Evolutionary conservation across 495 filamentous ascomycete genomes (phyloP).

Genomic region (Endocarpon pusillum): DNA sequence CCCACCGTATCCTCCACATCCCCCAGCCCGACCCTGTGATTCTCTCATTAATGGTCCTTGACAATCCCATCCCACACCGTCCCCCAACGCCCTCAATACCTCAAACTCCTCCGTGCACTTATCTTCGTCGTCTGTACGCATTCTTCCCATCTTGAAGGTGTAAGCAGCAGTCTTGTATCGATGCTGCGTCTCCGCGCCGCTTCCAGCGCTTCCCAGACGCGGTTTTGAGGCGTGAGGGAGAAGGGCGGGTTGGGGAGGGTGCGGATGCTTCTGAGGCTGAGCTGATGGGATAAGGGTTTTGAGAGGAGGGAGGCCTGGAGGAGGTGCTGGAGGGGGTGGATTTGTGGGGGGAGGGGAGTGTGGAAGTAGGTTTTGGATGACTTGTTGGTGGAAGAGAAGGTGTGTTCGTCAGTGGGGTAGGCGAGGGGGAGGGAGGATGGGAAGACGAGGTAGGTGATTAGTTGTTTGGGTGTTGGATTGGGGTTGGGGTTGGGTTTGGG

Average conservation of each 20-base stretch:
- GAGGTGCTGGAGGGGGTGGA: constrained; percentile 19
- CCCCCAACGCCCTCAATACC: too few relatives aligned
- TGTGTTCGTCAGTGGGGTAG: constrained; percentile 18
- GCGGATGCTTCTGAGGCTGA: constrained; percentile 17
- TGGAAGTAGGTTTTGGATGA: constrained; percentile 12
- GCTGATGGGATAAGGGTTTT: constrained; percentile 16
- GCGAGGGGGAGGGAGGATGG: constrained; percentile 10
- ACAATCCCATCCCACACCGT: background rate
- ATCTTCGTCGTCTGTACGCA: constrained; percentile 5
- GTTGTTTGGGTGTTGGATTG: constrained; percentile 4
- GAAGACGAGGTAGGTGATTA: constrained; percentile 16
- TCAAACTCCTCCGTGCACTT: background rate
- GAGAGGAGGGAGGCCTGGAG: constrained; percentile 17
- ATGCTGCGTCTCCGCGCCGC: constrained; percentile 12
- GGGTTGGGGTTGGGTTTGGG: too few relatives aligned
- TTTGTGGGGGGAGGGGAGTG: constrained; percentile 4
- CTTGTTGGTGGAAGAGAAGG: constrained; percentile 6
- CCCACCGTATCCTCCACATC: constrained; percentile 8
- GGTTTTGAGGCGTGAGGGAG: constrained; percentile 10
- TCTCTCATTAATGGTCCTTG: constrained; percentile 5
- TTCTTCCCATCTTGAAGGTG: constrained; percentile 6
- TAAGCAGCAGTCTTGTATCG: constrained; percentile 13
- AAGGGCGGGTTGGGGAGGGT: constrained; percentile 20
- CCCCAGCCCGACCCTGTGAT: constrained; percentile 18
- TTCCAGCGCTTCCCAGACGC: constrained; percentile 7